Evolutionary conservation across 1,284 basidiomycete genomes (phyloP), one percentile per base, ranked within the genome.

Genomic region (Rhodotorula sp.): DNA sequence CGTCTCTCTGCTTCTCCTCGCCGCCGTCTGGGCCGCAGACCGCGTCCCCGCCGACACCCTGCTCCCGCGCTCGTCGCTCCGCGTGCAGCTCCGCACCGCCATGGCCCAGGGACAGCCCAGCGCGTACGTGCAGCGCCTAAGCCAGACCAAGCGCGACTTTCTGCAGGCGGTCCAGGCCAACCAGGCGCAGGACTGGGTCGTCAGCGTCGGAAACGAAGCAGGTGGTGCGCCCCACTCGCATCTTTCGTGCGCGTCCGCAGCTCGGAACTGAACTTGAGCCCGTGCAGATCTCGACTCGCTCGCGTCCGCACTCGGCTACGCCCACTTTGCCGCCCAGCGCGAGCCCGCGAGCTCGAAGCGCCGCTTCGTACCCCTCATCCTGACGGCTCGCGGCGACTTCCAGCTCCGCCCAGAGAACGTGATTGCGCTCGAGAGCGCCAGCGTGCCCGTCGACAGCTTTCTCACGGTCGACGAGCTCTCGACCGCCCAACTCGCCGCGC

Each of bases 151-250:
- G 71, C 76, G 80, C n/a, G 76, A 75, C 7, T 88, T 88, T 76
- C 70, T 88, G 62, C 77, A 77, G 3, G 86, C 85, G 49, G 72
- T 87, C 9, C 72, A 80, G 1, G 85, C 84, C 0, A 82, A 82
- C 7, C 17, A 48, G 65, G 85, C 79, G 17, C 77, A 79, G 14
- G 86, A 88, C 56, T 97, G 93, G 93, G 89, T 87, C 0, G 84
- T 95, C 9, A 89, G 88, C 0, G 91, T 92, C 87, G 93, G 93
- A 1, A 96, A 97, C 79, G 93, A 96, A 81, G 91, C 93, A 16
- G 92, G 92, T 79, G 93, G 93, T 92, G 78, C 72, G 87, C 78
- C 54, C n/a, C 45, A 7, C 23, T 17, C 25, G 3, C 45, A 4
- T 42, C 46, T 44, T 21, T 50, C 48, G 12, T 8, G 14, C 44